Base-by-base conservation (phyloP, 257 asterid genomes). In the Orobanche coerulescens region DNA sequence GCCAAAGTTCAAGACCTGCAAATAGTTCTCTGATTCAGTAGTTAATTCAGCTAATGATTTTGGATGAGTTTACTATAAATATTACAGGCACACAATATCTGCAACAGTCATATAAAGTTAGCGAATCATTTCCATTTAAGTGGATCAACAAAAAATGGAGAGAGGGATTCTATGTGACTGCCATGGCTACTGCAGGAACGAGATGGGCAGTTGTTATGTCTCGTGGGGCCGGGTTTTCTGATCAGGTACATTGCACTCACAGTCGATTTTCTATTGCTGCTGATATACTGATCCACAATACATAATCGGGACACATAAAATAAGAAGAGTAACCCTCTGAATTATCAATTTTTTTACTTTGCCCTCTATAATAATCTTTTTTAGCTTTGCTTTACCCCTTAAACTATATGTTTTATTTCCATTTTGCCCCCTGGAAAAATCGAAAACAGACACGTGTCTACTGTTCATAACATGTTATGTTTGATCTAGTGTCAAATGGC, bases 91-190 rank as follows among this genome's bases (percentile, higher is more conserved):
- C 90, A 0, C 88, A 71, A 48, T 85, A 82, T 70, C 62, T 75
- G 50, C 94, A 85, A 71, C 94, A 85, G 70, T 85, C 94, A 0
- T 85, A 85, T 65, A 82, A 82, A 80, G 87, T 80, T 42, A 76
- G 94, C 12, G 87, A 79, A 48, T 74, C 90, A 5, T 85, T 85
- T 62, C 94, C 94, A 18, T 85, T 78, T 62, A 85, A 85, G 71
- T 85, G 94, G 94, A 82, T 84, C 64, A 84, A 79, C 66, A 84
- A 82, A 57, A 84, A 84, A 71, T 84, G 94, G 94, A 74, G 74
- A 34, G 87, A 82, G 65, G 94, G 94, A 5, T 80, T 78, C 72
- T 67, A 75, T 76, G 85, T 85, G 11, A 85, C 94, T 8, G 67
- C 90, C 60, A 80, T 85, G 94, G 83, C 90, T 13, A 80, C 94